A percentile compares a stretch with the other conserved stretches of the same genome.
These are phyloP conservation scores for Nymphaea colorata DNA, from an alignment of 164 flowering plant species.

Conservation along the genomic window DNA sequence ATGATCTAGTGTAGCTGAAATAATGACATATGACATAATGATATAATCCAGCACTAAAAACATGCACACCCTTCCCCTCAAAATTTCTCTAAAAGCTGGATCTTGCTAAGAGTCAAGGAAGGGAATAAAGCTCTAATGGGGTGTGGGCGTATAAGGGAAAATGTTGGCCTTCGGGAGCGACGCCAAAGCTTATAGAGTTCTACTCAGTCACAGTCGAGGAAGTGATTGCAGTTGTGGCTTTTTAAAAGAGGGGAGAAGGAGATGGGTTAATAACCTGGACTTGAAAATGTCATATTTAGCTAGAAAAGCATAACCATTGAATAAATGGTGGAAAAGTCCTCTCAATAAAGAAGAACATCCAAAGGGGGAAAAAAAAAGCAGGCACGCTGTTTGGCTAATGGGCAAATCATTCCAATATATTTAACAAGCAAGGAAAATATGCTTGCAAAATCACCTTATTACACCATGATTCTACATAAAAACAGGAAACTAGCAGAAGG, in stretches of 20 bases:
- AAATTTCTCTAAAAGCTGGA: background rate
- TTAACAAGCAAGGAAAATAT: background rate
- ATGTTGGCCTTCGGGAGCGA: background rate
- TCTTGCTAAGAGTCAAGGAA: background rate
- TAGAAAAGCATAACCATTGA: slow-evolving; percentile 27
- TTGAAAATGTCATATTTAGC: slow-evolving; percentile 34
- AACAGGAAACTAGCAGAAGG: background rate
- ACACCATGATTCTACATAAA: background rate
- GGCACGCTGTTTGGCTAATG: no score
- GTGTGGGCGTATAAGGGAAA: no score
- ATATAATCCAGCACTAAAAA: no score
- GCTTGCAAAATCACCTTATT: background rate
- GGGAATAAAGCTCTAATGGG: background rate
- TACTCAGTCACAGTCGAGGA: slow-evolving; percentile 14
- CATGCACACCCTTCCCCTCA: no score
- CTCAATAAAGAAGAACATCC: slow-evolving; percentile 6
- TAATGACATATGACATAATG: no score
- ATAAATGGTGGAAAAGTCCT: slow-evolving; percentile 16
- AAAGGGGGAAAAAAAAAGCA: no score
- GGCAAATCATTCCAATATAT: background rate
- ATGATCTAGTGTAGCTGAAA: no score
- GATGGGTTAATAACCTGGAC: slow-evolving; percentile 23
- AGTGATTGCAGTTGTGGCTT: slow-evolving; percentile 17
- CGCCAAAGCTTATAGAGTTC: background rate
- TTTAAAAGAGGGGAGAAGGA: slow-evolving; percentile 2